Percentiles rank a stretch among this genome's conserved stretches.
These are phyloP conservation scores for Candida mesenterica DNA, from an alignment of 1,139 yeast genomes.

Conservation along the genomic window DNA sequence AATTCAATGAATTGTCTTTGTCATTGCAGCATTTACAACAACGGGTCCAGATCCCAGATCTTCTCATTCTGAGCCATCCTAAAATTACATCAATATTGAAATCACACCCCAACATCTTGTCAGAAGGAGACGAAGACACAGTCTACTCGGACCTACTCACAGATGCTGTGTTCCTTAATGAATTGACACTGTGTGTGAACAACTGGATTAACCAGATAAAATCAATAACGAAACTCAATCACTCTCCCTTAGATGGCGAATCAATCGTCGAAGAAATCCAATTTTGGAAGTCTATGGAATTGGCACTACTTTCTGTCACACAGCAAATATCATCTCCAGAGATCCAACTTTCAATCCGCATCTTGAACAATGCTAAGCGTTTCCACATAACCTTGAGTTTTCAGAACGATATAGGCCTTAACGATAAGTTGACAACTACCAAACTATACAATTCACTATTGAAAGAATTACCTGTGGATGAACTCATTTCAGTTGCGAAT, in stretches of 20 bases:
- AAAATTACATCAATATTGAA: conserved; percentile 34
- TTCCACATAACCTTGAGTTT: conserved; percentile 77
- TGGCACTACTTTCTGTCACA: conserved; percentile 54
- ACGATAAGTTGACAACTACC: conserved; percentile 54
- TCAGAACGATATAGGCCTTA: conserved; percentile 68
- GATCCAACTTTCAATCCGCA: conserved; percentile 57
- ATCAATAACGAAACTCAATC: conserved; percentile 50
- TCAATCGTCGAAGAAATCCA: conserved; percentile 66
- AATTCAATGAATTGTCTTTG: conserved; percentile 65
- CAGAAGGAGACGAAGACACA: conserved; percentile 21
- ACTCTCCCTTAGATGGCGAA: conserved; percentile 55
- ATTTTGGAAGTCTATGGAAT: conserved; percentile 78
- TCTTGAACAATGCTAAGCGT: conserved; percentile 70
- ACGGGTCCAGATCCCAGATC: conserved; percentile 65
- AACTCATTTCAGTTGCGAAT: conserved; percentile 39
- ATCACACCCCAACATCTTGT: conserved; percentile 21
- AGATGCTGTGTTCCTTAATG: conserved; percentile 62
- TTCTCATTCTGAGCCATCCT: conserved; percentile 55
- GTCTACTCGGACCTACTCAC: conserved; percentile 17
- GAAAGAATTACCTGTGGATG: conserved; percentile 69
- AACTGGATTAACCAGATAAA: conserved; percentile 71
- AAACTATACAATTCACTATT: conserved; percentile 59
- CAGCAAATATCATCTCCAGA: conserved; percentile 58
- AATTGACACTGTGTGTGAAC: conserved; percentile 64
- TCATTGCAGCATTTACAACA: conserved; percentile 72